Evolutionary conservation across 2,329 filamentous ascomycete genomes (phyloP).

Genomic region (Sporothrix dimorphospora): DNA sequence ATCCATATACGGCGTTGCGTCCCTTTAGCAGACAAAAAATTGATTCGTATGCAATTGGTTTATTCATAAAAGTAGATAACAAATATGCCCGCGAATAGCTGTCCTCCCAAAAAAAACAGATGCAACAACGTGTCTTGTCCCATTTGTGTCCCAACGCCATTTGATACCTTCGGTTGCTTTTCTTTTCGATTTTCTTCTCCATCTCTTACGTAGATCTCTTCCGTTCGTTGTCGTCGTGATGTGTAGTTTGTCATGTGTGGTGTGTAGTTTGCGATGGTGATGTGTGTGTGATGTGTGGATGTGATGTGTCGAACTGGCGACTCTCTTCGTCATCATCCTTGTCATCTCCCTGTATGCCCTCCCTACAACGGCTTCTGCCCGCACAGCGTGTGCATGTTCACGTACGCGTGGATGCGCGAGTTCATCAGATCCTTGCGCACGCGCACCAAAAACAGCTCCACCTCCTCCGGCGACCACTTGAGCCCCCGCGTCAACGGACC

Average conservation of each 20-base stretch:
- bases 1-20: background rate
- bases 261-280: background rate
- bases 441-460: conserved; percentile 35
- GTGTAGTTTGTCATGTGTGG: too few relatives aligned
- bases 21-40: background rate
- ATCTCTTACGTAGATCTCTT: background rate
- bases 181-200: background rate
- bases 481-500: conserved; percentile 37
- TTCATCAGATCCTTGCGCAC: conserved; percentile 34
- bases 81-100: background rate
- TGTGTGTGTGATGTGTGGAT: background rate
- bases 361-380: conserved; percentile 30
- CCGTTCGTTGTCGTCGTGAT: background rate
- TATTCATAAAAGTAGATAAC: background rate
- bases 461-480: conserved; percentile 36
- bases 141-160: background rate
- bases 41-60: background rate
- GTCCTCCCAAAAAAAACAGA: background rate
- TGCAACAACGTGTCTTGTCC: too few relatives aligned
- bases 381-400: conserved; percentile 28
- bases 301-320: too few relatives aligned
- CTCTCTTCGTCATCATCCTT: too few relatives aligned
- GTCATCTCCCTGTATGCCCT: background rate
- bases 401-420: conserved; percentile 31
- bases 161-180: background rate